These are phyloP conservation scores for Colletotrichum spinosum DNA, from an alignment of 2,329 filamentous ascomycete genomes.

Conservation along the genomic window DNA sequence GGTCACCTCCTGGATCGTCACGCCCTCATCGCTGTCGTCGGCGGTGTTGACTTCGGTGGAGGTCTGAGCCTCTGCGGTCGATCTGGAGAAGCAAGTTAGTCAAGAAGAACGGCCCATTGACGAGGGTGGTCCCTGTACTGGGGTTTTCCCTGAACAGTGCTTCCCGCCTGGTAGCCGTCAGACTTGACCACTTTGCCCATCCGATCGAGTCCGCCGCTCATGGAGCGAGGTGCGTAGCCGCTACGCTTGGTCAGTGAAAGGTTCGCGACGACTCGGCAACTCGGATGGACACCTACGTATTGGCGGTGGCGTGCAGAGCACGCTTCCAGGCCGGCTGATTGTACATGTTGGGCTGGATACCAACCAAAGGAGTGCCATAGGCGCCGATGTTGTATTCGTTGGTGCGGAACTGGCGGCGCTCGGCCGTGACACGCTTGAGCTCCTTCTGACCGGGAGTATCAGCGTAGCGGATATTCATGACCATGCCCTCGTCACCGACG, in stretches of 20 bases:
- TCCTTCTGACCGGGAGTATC: slow-evolving; percentile 97
- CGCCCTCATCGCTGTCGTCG: slow-evolving; percentile 63
- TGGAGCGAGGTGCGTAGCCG: slow-evolving; percentile 33
- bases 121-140: slow-evolving; percentile 37
- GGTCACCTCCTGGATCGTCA: slow-evolving; percentile 65
- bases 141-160: slow-evolving; percentile 37
- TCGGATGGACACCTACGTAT: slow-evolving; percentile 21
- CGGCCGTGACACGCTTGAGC: slow-evolving; percentile 94
- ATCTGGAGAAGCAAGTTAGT: slow-evolving; percentile 47
- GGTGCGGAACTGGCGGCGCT: slow-evolving; percentile 93
- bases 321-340: slow-evolving; percentile 53
- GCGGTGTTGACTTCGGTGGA: slow-evolving; percentile 49
- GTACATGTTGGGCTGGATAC: slow-evolving; percentile 64
- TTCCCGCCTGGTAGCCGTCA: slow-evolving; percentile 35
- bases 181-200: slow-evolving; percentile 36
- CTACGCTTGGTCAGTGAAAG: slow-evolving; percentile 6
- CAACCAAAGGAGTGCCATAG: slow-evolving; percentile 72
- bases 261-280: background rate
- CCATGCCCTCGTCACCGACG: slow-evolving; percentile 81
- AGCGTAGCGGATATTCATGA: slow-evolving; percentile 94
- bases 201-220: slow-evolving; percentile 34
- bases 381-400: slow-evolving; percentile 90
- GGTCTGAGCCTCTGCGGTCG: slow-evolving; percentile 19
- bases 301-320: slow-evolving; percentile 31
- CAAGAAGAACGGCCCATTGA: slow-evolving; percentile 35